A percentile compares a stretch with the other conserved stretches of the same genome.
Conservation (phyloP, 495 filamentous ascomycete genomes). For the Podospora pseudopauciseta region DNA sequence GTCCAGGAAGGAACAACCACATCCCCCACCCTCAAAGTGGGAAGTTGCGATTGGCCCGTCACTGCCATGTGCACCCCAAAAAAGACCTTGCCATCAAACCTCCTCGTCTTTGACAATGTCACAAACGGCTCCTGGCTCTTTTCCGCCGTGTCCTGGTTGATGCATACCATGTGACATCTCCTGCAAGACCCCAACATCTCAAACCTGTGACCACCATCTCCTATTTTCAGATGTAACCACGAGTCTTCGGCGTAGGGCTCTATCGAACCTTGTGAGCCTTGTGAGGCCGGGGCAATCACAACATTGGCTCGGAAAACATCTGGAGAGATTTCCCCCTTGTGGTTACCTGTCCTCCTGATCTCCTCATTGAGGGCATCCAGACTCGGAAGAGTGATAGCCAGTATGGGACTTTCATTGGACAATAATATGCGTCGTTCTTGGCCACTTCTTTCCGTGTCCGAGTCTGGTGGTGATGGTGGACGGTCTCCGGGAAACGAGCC, state of each 20-base stretch:
- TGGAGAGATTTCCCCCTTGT: constrained; percentile 56
- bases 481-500: constrained; percentile 44
- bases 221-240: constrained; percentile 52
- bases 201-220: constrained; percentile 47
- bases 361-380: constrained; percentile 69
- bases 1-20: not conserved
- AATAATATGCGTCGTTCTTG: constrained; percentile 61
- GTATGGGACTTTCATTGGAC: constrained; percentile 89
- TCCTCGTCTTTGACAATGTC: constrained; percentile 79
- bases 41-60: constrained; percentile 39
- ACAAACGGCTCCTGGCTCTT: constrained; percentile 82
- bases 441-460: constrained; percentile 38
- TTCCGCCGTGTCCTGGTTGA: constrained; percentile 77
- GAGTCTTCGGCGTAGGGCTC: constrained; percentile 52
- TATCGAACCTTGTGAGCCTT: not conserved
- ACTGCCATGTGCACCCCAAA: constrained; percentile 70
- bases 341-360: constrained; percentile 57
- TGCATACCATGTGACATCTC: constrained; percentile 92
- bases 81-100: constrained; percentile 74
- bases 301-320: constrained; percentile 82
- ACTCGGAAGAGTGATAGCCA: constrained; percentile 76
- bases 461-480: constrained; percentile 47
- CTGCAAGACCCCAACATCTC: constrained; percentile 78
- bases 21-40: constrained; percentile 58
- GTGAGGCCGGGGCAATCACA: constrained; percentile 46